phyloP scores from a whole-genome alignment of 2,329 filamentous ascomycete genomes.

The Teratosphaeria gauchensis region DNA sequence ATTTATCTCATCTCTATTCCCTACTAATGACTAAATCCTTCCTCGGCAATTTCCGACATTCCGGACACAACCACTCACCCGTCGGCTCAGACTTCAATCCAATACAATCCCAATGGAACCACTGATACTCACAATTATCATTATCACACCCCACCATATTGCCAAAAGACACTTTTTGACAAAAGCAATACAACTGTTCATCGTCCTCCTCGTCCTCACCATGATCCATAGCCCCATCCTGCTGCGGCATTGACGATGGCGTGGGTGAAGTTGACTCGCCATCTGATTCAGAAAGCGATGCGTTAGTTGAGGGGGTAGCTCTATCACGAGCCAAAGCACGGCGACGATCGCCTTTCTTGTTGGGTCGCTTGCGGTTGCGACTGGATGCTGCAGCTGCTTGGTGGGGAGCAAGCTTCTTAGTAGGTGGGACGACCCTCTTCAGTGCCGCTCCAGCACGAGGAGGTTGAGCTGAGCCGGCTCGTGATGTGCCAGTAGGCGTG shows the following conservation, averaged over 20 bases:
- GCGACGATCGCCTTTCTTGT: constrained; percentile 20
- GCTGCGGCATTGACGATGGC: constrained; percentile 22
- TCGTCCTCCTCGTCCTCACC: constrained; percentile 33
- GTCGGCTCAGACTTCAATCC: constrained; percentile 40
- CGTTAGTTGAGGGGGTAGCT: constrained; percentile 23
- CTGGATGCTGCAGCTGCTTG: constrained; percentile 5
- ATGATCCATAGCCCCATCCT: constrained; percentile 18
- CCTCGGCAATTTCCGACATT: constrained; percentile 23
- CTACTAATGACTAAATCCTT: constrained; percentile 12
- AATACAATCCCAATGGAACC: constrained; percentile 70
- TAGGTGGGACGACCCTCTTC: constrained; percentile 37
- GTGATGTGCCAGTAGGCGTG: constrained; percentile 39
- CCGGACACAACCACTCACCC: constrained; percentile 42
- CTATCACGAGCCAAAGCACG: constrained; percentile 26
- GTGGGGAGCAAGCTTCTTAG: constrained; percentile 10
- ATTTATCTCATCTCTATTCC: background rate
- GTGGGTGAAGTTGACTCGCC: constrained; percentile 20
- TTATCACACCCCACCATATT: constrained; percentile 89
- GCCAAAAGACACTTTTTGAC: constrained; percentile 73
- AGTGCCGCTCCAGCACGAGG: constrained; percentile 18
- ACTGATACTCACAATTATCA: constrained; percentile 68
- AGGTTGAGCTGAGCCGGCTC: constrained; percentile 52
- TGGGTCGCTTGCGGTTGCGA: constrained; percentile 13
- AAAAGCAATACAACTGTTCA: constrained; percentile 64
- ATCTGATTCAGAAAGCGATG: constrained; percentile 18